A percentile compares a stretch with the other conserved stretches of the same genome.
These are phyloP conservation scores for Ustilago cynodontis DNA, from an alignment of 1,284 basidiomycete genomes.

Conservation along the genomic window DNA sequence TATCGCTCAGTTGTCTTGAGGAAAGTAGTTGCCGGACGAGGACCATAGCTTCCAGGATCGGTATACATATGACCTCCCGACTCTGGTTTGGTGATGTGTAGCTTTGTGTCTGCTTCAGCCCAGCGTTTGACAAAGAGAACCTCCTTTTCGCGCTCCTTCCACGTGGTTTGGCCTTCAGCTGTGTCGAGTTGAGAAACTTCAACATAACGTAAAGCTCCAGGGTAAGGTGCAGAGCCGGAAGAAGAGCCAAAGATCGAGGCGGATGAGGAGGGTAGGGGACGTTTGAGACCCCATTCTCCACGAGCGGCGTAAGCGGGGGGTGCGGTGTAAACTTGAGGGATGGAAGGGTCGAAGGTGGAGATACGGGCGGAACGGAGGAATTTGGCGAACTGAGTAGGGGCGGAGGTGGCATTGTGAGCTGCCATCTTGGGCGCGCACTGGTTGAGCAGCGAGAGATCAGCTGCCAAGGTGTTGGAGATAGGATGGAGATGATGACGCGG, in stretches of 20 bases:
- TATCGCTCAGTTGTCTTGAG: slow-evolving; percentile 45
- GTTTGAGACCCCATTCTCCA: slow-evolving; percentile 66
- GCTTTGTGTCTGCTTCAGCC: slow-evolving; percentile 56
- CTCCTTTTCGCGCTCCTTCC: slow-evolving; percentile 61
- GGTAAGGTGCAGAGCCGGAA: slow-evolving; percentile 48
- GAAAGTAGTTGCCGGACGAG: slow-evolving; percentile 46
- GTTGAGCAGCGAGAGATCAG: neutral
- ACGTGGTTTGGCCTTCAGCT: slow-evolving; percentile 56
- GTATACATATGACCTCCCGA: slow-evolving; percentile 17
- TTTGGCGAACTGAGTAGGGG: slow-evolving; percentile 55
- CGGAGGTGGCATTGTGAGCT: slow-evolving; percentile 34
- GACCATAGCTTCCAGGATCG: slow-evolving; percentile 32
- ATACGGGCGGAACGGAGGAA: slow-evolving; percentile 60
- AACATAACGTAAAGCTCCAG: slow-evolving; percentile 58
- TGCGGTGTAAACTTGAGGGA: slow-evolving; percentile 62
- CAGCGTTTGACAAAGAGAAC: slow-evolving; percentile 61
- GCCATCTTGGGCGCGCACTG: slow-evolving; percentile 12
- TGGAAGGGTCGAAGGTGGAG: slow-evolving; percentile 57
- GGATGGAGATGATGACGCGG: too few species aligned
- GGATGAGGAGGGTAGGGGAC: slow-evolving; percentile 56
- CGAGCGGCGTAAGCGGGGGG: slow-evolving; percentile 59
- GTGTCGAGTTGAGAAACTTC: slow-evolving; percentile 57
- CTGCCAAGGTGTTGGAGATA: neutral
- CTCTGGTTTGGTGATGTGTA: slow-evolving; percentile 39
- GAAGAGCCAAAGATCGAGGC: slow-evolving; percentile 52